Percentiles rank a stretch among this genome's conserved stretches.
Conservation (phyloP, 169 alveolate genomes). For the Cryptosporidium sp. region DNA sequence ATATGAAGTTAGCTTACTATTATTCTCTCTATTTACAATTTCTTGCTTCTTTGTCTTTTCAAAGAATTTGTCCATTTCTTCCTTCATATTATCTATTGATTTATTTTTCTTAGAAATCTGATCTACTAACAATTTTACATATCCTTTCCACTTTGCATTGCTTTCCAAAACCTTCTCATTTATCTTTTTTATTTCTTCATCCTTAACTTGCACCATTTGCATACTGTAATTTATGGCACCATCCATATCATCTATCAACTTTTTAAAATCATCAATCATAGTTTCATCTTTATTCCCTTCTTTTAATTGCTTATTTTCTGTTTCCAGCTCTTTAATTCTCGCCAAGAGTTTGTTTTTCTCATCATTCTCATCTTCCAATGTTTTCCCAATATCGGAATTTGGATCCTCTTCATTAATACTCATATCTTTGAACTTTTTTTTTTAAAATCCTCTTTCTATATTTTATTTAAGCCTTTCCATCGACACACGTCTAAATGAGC, state of each 20-base stretch:
- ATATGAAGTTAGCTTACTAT: constrained; percentile 29
- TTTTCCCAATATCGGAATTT: background rate
- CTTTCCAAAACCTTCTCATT: background rate
- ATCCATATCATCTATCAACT: constrained; percentile 27
- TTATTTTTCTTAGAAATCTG: constrained; percentile 34
- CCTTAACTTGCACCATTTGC: constrained; percentile 16
- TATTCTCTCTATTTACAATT: constrained; percentile 24
- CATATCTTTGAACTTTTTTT: background rate
- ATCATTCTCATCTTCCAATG: background rate
- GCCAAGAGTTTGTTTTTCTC: background rate
- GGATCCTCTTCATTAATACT: background rate
- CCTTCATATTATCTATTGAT: constrained; percentile 24
- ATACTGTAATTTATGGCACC: constrained; percentile 20
- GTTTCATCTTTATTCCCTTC: background rate
- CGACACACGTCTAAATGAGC: background rate
- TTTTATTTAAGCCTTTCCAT: background rate
- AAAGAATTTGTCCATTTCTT: constrained; percentile 28
- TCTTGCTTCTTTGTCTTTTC: constrained; percentile 56
- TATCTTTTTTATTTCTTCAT: constrained; percentile 31
- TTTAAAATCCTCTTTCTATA: background rate
- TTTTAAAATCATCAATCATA: background rate
- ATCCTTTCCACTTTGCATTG: constrained; percentile 49
- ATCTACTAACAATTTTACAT: constrained; percentile 21
- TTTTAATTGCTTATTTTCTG: constrained; percentile 1
- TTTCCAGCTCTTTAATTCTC: constrained; percentile 34